Conservation (phyloP, 164 flowering plant species). For the Brasenia schreberi region DNA sequence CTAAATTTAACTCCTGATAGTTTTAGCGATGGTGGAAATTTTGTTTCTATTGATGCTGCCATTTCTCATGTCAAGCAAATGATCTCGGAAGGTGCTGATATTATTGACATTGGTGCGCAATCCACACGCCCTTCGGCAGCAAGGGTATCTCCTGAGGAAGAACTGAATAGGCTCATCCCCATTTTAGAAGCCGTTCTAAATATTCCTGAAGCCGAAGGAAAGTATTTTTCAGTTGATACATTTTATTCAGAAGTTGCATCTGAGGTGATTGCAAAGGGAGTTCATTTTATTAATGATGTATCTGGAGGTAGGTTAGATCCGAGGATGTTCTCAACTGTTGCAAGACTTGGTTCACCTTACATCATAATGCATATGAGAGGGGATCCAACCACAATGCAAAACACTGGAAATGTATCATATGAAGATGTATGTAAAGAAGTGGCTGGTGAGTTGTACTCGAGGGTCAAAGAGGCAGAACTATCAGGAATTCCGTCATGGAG, state of each 20-base stretch:
- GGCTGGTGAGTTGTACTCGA: conserved; percentile 40
- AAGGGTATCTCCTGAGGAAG: conserved; percentile 59
- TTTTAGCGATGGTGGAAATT: conserved; percentile 91
- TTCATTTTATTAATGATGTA: conserved; percentile 77
- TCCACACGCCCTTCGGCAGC: conserved; percentile 81
- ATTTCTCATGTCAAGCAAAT: conserved; percentile 55
- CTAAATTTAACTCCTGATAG: conserved; percentile 91
- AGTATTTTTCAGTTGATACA: conserved; percentile 76
- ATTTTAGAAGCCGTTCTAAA: conserved; percentile 51
- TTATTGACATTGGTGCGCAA: conserved; percentile 90
- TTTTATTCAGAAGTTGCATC: conserved; percentile 74
- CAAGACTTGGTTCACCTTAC: conserved; percentile 65
- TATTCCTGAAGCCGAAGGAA: conserved; percentile 65
- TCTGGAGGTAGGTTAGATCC: conserved; percentile 71
- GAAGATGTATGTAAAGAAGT: conserved; percentile 58
- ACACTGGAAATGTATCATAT: conserved; percentile 44
- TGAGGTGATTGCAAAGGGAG: conserved; percentile 68
- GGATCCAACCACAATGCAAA: conserved; percentile 80
- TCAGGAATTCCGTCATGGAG: conserved; percentile 90
- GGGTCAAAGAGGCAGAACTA: conserved; percentile 55
- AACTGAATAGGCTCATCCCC: conserved; percentile 68
- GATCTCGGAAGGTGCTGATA: conserved; percentile 80
- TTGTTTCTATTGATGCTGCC: conserved; percentile 49
- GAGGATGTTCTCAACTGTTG: conserved; percentile 48
- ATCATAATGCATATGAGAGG: conserved; percentile 89